phyloP scores from a whole-genome alignment of 179 eudicot genomes.

The Sideroxylon spinosum region DNA sequence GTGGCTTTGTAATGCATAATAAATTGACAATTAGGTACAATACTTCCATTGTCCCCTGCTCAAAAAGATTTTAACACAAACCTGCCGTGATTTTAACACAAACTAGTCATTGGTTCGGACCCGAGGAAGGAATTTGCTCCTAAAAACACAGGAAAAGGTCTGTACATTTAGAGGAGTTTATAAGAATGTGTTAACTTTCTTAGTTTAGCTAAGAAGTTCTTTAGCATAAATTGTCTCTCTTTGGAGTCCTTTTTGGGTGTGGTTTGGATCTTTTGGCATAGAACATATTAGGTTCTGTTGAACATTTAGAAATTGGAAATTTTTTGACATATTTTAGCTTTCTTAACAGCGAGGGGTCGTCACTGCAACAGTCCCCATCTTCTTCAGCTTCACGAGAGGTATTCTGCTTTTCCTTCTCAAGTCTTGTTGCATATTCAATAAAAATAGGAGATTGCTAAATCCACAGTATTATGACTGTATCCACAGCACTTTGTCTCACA shows the following conservation, averaged over 20 bases:
- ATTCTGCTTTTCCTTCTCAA: not conserved
- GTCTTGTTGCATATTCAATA: not conserved
- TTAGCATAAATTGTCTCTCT: not conserved
- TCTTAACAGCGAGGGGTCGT: conserved; percentile 20
- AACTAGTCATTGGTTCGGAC: no score
- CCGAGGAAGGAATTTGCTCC: not conserved
- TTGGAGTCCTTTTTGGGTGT: not conserved
- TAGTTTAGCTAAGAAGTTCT: not conserved
- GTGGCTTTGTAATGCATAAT: no score
- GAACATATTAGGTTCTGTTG: not conserved
- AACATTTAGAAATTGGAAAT: not conserved
- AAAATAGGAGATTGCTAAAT: conserved; percentile 1
- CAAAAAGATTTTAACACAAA: no score
- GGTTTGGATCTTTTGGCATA: not conserved
- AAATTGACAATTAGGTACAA: no score
- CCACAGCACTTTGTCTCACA: not conserved
- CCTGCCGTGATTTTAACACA: no score
- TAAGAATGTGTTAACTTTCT: not conserved
- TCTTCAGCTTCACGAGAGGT: conserved; percentile 23
- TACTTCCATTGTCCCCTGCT: no score
- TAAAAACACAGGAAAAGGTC: not conserved
- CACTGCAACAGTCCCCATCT: conserved; percentile 15
- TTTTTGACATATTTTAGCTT: conserved; percentile 9
- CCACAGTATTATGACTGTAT: not conserved
- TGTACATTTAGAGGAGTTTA: not conserved